Percentiles rank a stretch among this genome's conserved stretches.
phyloP scores from a whole-genome alignment of 2,329 filamentous ascomycete genomes.

The Colletotrichum neosansevieriae region DNA sequence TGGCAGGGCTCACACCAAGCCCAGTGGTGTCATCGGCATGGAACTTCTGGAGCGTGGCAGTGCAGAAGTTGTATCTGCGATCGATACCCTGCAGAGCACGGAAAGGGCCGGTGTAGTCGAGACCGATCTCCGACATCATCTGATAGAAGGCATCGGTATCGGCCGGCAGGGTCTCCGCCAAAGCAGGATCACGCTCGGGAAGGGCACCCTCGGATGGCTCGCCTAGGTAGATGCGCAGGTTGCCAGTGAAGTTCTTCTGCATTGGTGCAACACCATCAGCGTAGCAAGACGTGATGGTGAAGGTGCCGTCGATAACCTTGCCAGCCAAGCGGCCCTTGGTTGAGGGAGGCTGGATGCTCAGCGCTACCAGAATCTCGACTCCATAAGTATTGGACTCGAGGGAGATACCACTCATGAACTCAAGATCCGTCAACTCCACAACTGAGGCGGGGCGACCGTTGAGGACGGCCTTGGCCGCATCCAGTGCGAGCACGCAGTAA shows the following conservation, averaged over 20 bases:
- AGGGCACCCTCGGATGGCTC: constrained; percentile 40
- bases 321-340: constrained; percentile 33
- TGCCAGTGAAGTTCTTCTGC: constrained; percentile 41
- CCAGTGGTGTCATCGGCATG: constrained; percentile 44
- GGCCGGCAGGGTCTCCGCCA: constrained; percentile 39
- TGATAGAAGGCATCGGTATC: constrained; percentile 43
- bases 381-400: constrained; percentile 45
- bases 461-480: constrained; percentile 52
- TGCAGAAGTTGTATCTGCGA: constrained; percentile 38
- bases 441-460: constrained; percentile 43
- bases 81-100: constrained; percentile 39
- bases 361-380: constrained; percentile 43
- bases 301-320: constrained; percentile 36
- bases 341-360: constrained; percentile 39
- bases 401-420: constrained; percentile 49
- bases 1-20: constrained; percentile 49
- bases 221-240: constrained; percentile 42
- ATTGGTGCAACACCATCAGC: constrained; percentile 33
- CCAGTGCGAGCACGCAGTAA: constrained; percentile 57
- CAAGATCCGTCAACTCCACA: constrained; percentile 49
- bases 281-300: constrained; percentile 40
- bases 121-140: constrained; percentile 40
- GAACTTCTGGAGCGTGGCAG: constrained; percentile 39
- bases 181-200: constrained; percentile 36
- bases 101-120: constrained; percentile 42